A percentile compares a stretch with the other conserved stretches of the same genome.
phyloP scores from a whole-genome alignment of 2,329 filamentous ascomycete species.

The Calonectria montana region DNA sequence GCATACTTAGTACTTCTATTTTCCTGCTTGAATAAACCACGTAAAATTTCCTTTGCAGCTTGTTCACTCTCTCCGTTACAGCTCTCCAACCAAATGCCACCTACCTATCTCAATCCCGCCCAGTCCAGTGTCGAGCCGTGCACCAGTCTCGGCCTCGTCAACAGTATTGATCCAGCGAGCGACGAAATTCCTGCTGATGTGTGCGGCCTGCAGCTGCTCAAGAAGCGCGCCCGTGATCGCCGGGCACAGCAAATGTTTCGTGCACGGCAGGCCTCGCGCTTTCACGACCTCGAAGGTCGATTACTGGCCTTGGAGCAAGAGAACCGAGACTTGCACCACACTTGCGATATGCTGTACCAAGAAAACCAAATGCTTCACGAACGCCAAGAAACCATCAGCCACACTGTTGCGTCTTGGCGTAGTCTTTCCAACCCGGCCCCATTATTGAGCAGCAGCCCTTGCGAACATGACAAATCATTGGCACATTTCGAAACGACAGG shows the following conservation, averaged over 20 bases:
- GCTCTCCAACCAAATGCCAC: too few relatives aligned
- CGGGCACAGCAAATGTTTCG: neutral
- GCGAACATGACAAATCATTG: too few relatives aligned
- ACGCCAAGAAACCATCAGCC: neutral
- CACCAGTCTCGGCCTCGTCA: neutral
- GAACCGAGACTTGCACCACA: neutral
- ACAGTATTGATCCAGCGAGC: neutral
- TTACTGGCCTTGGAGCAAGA: neutral
- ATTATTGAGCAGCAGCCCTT: neutral
- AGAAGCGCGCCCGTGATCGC: neutral
- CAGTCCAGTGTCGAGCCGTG: neutral
- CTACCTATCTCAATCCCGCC: neutral
- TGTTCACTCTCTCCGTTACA: neutral
- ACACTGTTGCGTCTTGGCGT: neutral
- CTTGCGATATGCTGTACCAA: neutral
- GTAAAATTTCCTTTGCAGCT: neutral
- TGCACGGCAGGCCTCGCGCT: neutral
- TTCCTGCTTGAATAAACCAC: too few relatives aligned
- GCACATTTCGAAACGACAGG: too few relatives aligned
- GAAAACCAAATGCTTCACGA: neutral
- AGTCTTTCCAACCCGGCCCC: neutral
- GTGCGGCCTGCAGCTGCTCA: neutral
- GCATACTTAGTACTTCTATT: too few relatives aligned
- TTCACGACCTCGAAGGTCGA: neutral
- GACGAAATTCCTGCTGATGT: neutral